These are phyloP conservation scores for Agrocybe pediades DNA, from an alignment of 768 basidiomycete species.

Conservation along the genomic window DNA sequence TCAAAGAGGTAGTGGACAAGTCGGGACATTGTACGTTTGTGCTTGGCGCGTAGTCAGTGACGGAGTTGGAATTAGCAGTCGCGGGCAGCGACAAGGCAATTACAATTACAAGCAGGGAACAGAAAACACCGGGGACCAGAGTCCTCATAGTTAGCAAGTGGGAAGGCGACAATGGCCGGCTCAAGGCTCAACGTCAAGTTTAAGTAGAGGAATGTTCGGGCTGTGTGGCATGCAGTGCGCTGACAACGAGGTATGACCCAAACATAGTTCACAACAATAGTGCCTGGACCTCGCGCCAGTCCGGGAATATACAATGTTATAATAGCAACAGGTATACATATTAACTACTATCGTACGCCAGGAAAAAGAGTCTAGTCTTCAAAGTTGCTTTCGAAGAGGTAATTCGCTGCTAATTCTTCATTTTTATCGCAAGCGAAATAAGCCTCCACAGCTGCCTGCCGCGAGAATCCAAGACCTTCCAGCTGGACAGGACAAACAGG, in stretches of 20 bases:
- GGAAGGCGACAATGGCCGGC: too few species aligned
- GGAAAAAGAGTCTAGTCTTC: constrained; percentile 34
- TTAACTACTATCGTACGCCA: constrained; percentile 1
- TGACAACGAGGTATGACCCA: background rate
- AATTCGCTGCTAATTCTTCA: constrained; percentile 95
- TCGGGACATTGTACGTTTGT: constrained; percentile 53
- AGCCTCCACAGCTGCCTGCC: constrained; percentile 82
- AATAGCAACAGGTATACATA: background rate
- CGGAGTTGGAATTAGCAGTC: constrained; percentile 4
- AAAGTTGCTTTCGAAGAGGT: constrained; percentile 76
- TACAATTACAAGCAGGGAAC: background rate
- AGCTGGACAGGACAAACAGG: constrained; percentile 49
- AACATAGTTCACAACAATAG: too few species aligned
- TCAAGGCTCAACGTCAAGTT: too few species aligned
- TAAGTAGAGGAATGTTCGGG: background rate
- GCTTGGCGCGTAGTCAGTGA: constrained; percentile 52
- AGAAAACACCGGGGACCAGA: too few species aligned
- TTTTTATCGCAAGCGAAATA: constrained; percentile 96
- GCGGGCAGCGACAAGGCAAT: background rate
- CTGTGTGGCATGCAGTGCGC: background rate
- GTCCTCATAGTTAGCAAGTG: background rate
- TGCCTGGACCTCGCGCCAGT: too few species aligned
- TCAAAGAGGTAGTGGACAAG: constrained; percentile 43
- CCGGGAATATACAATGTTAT: too few species aligned
- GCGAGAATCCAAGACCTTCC: constrained; percentile 84